Evolutionary conservation across 75 land plant species (phyloP).

Genomic region (Chamaecyparis obtusa): DNA sequence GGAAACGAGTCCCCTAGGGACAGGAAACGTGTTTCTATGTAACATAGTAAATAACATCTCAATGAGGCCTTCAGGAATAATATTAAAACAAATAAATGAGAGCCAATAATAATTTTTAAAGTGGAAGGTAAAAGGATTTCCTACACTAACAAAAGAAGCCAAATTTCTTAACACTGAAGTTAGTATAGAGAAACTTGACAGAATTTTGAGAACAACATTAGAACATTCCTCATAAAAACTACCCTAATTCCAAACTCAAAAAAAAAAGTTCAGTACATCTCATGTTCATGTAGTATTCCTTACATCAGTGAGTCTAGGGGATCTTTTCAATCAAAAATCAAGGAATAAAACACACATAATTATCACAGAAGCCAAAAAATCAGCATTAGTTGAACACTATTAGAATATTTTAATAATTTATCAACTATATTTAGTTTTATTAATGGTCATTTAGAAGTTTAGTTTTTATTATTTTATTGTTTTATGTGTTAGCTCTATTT

Average conservation of each 20-base stretch:
- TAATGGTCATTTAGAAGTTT: no score
- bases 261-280: background rate
- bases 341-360: background rate
- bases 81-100: background rate
- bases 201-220: background rate
- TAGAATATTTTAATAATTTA: no score
- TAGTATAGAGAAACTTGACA: no score
- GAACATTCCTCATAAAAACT: background rate
- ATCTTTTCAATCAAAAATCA: background rate
- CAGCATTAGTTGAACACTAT: background rate
- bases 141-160: background rate
- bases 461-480: no score
- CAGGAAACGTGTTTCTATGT: no score
- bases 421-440: no score
- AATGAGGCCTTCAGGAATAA: no score
- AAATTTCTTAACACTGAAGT: background rate
- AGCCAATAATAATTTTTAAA: background rate
- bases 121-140: no score
- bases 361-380: background rate
- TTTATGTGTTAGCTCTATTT: no score
- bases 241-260: background rate
- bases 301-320: background rate
- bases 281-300: no score
- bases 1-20: no score
- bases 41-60: no score